Evolutionary conservation across 106 monocot species (phyloP), one percentile per base, ranked within the genome.

Genomic region (Iris macrosiphon): DNA sequence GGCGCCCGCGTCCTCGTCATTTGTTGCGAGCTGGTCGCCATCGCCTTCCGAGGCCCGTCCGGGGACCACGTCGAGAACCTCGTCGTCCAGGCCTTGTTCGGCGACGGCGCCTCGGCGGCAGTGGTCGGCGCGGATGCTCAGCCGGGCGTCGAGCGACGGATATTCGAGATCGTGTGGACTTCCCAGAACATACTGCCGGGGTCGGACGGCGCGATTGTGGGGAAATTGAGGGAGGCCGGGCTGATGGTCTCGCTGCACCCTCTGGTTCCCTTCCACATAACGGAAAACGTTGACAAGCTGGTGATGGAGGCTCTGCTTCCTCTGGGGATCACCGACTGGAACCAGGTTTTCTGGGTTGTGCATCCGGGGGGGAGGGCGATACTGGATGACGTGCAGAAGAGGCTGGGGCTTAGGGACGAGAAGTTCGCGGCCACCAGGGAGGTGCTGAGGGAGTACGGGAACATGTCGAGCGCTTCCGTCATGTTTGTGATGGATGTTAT

Each of bases 71-170:
- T 18, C 8, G 39, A 57, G 57, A 23, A 60, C 44, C 16, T 60
- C 44, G 43, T 30, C n/a, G 31, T 17, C 2, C 60, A 60, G 25
- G 42, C 60, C 29, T 44, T 60, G 44, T 45, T 60, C 42, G 60
- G 60, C n/a, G 44, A 60, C 60, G 44, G 60, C 44, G 42, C 60
- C 29, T 25, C 15, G 4, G 26, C 60, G 7, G 29, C n/a, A n/a
- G n/a, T n/a, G n/a, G n/a, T n/a, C n/a, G n/a, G n/a, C n/a, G n/a
- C n/a, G n/a, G n/a, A n/a, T 45, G 16, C 2, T 60, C 44, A 44
- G 30, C 27, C 60, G 7, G 54, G 20, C 19, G 17, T 21, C 33
- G 33, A 55, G 54, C 54, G 54, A 7, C 33, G 18, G 17, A 4
- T 34, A 18, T 55, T 55, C 34, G 33, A 55, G 20, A 35, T 55